These are phyloP conservation scores for Mycena chlorophos DNA, from an alignment of 768 basidiomycete species.

Conservation along the genomic window DNA sequence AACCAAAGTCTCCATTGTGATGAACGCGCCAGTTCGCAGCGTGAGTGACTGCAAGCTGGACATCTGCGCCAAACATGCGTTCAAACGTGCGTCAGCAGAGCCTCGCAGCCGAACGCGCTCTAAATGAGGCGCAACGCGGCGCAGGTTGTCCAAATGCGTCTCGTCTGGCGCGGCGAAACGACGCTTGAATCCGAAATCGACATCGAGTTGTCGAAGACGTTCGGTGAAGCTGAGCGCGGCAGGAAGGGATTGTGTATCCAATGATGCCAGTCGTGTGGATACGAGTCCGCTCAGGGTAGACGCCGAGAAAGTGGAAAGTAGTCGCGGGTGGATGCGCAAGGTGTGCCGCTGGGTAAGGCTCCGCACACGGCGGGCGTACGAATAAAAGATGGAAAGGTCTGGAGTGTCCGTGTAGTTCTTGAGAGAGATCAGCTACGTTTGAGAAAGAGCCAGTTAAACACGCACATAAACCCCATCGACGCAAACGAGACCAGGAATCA, in stretches of 20 bases:
- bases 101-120: slow-evolving; percentile 43
- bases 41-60: slow-evolving; percentile 36
- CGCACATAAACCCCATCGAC: slow-evolving; percentile 38
- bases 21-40: slow-evolving; percentile 39
- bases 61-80: slow-evolving; percentile 34
- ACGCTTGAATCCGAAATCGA: slow-evolving; percentile 42
- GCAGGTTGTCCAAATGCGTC: slow-evolving; percentile 31
- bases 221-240: slow-evolving; percentile 36
- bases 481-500: slow-evolving; percentile 34
- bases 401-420: slow-evolving; percentile 3
- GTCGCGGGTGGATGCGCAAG: slow-evolving; percentile 26
- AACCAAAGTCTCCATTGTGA: slow-evolving; percentile 37
- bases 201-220: slow-evolving; percentile 34
- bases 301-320: slow-evolving; percentile 25
- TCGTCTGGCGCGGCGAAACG: slow-evolving; percentile 21
- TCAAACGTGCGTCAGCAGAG: slow-evolving; percentile 29
- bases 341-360: slow-evolving; percentile 35
- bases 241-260: slow-evolving; percentile 26
- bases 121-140: slow-evolving; percentile 31
- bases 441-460: slow-evolving; percentile 1
- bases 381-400: slow-evolving; percentile 31
- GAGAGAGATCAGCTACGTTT: background rate
- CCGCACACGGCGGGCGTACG: slow-evolving; percentile 39
- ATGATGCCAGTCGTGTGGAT: slow-evolving; percentile 31
- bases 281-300: slow-evolving; percentile 30